Conservation (phyloP, 495 filamentous ascomycete genomes). For the Lophiostoma macrostomum region DNA sequence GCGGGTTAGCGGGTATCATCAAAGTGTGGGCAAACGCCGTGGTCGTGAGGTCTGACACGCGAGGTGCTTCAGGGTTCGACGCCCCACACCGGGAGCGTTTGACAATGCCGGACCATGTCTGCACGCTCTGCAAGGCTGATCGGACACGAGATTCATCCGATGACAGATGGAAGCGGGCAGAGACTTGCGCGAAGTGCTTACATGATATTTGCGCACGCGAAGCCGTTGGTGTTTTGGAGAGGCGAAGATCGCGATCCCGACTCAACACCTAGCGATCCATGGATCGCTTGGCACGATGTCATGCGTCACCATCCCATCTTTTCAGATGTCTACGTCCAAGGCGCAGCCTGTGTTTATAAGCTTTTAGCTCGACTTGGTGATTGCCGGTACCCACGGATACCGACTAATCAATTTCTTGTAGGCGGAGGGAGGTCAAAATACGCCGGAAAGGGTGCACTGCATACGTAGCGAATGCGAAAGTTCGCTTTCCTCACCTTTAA, state of each 20-base stretch:
- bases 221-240: neutral
- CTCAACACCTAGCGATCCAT: neutral
- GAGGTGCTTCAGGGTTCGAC: conserved; percentile 2
- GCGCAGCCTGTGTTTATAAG: too few relatives aligned
- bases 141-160: too few relatives aligned
- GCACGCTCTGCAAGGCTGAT: neutral
- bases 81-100: conserved; percentile 23
- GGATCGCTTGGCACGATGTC: conserved; percentile 27
- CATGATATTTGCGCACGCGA: neutral
- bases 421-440: too few relatives aligned
- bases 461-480: conserved; percentile 18
- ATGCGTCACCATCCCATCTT: conserved; percentile 8
- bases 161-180: neutral
- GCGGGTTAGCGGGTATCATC: conserved; percentile 19
- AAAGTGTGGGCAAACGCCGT: conserved; percentile 25
- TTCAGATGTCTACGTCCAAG: too few relatives aligned
- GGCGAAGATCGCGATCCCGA: conserved; percentile 14
- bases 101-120: conserved; percentile 2
- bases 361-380: too few relatives aligned
- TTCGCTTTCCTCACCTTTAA: too few relatives aligned
- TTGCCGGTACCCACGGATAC: too few relatives aligned
- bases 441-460: neutral
- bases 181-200: too few relatives aligned
- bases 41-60: conserved; percentile 25
- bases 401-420: too few relatives aligned